Evolutionary conservation across 345 rosid genomes (phyloP).

Genomic region (Aquilaria yunnanensis): DNA sequence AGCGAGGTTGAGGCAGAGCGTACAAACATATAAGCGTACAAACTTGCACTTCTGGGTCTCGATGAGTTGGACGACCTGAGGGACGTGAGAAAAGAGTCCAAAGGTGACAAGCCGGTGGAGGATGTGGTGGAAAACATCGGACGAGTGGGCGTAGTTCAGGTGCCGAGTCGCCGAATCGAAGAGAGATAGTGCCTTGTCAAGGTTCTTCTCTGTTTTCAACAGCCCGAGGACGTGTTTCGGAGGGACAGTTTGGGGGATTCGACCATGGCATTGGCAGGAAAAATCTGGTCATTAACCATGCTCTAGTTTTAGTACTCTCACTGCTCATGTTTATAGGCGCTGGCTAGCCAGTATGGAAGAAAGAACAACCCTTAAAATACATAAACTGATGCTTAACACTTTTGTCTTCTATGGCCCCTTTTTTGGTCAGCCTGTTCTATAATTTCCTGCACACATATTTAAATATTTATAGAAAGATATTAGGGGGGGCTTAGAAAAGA

Average conservation of each 20-base stretch:
- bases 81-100: too few relatives aligned
- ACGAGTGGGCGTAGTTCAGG: conserved; percentile 49
- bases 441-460: neutral
- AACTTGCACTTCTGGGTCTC: too few relatives aligned
- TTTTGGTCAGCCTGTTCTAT: conserved; percentile 34
- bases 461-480: neutral
- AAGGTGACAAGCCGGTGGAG: too few relatives aligned
- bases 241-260: conserved; percentile 47
- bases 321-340: too few relatives aligned
- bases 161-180: conserved; percentile 57
- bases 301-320: too few relatives aligned
- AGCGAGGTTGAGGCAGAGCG: too few relatives aligned
- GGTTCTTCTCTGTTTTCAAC: conserved; percentile 24
- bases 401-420: too few relatives aligned
- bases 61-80: too few relatives aligned
- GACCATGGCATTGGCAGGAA: conserved; percentile 63
- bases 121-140: conserved; percentile 10
- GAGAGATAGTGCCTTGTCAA: conserved; percentile 44
- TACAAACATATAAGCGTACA: too few relatives aligned
- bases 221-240: conserved; percentile 51
- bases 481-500: neutral
- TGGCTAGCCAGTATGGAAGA: conserved; percentile 19
- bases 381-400: too few relatives aligned
- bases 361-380: too few relatives aligned
- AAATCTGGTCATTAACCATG: conserved; percentile 43